A percentile compares a stretch with the other conserved stretches of the same genome.
These are phyloP conservation scores for Daedaleopsis sinensis DNA, from an alignment of 768 basidiomycete species.

Conservation along the genomic window DNA sequence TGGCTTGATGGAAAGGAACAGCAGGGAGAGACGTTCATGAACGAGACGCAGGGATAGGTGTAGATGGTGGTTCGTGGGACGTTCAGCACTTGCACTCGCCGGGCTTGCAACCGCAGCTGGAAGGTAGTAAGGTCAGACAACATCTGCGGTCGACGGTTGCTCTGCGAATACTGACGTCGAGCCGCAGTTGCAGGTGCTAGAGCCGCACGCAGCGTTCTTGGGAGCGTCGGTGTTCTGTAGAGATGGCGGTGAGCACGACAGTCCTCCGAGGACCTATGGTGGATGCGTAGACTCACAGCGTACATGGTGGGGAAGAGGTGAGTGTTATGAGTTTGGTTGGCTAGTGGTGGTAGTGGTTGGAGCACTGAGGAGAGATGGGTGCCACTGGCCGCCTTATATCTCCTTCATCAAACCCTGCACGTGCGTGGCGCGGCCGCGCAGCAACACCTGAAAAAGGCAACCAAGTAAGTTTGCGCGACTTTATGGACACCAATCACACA, in stretches of 20 bases:
- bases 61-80: neutral
- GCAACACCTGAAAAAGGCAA: constrained; percentile 7
- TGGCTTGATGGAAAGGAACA: neutral
- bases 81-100: constrained; percentile 66
- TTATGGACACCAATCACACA: constrained; percentile 12
- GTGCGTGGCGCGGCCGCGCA: constrained; percentile 3
- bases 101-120: constrained; percentile 61
- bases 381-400: constrained; percentile 18
- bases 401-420: constrained; percentile 8
- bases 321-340: constrained; percentile 1
- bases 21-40: neutral
- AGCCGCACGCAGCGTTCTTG: constrained; percentile 53
- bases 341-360: constrained; percentile 13
- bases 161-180: constrained; percentile 37
- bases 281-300: constrained; percentile 13
- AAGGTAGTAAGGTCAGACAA: neutral
- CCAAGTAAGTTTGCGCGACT: constrained; percentile 15
- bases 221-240: constrained; percentile 32
- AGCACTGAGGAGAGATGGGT: neutral
- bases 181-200: constrained; percentile 53
- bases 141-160: neutral
- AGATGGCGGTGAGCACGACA: neutral
- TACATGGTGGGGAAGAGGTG: constrained; percentile 18
- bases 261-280: neutral
- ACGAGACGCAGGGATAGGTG: constrained; percentile 1